Evolutionary conservation across 129 eudicot species (phyloP).

Genomic region (Flaveria brownii): DNA sequence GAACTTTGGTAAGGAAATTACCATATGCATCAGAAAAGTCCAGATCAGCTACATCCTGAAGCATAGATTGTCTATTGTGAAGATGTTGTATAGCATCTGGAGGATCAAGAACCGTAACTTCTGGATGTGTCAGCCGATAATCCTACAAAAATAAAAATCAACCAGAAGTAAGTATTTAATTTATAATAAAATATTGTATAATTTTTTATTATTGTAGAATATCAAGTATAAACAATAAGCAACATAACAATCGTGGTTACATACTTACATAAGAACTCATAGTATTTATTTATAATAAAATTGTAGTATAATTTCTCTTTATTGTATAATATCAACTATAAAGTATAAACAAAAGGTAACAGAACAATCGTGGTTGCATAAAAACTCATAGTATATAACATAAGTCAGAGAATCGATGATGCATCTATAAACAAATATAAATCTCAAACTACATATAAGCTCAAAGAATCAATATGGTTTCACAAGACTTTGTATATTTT

Average conservation of each 20-base stretch:
- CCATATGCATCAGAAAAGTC: conserved; percentile 75
- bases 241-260: neutral
- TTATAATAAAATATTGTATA: neutral
- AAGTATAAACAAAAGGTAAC: neutral
- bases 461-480: neutral
- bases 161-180: neutral
- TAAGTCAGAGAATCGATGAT: neutral
- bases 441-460: neutral
- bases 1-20: conserved; percentile 28
- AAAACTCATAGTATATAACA: neutral
- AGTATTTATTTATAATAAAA: neutral
- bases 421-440: neutral
- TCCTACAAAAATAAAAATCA: conserved; percentile 53
- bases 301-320: neutral
- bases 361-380: neutral
- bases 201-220: neutral
- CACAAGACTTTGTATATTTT: neutral
- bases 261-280: neutral
- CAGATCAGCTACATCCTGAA: conserved; percentile 87
- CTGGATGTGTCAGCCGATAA: conserved; percentile 78
- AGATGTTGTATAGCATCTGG: conserved; percentile 90
- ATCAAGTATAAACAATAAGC: neutral
- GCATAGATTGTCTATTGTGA: conserved; percentile 92
- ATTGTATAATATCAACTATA: neutral
- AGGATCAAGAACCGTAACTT: conserved; percentile 92